Evolutionary conservation across 768 basidiomycete species (phyloP), one percentile per base, ranked within the genome.

Genomic region (Boletus subparvulus): DNA sequence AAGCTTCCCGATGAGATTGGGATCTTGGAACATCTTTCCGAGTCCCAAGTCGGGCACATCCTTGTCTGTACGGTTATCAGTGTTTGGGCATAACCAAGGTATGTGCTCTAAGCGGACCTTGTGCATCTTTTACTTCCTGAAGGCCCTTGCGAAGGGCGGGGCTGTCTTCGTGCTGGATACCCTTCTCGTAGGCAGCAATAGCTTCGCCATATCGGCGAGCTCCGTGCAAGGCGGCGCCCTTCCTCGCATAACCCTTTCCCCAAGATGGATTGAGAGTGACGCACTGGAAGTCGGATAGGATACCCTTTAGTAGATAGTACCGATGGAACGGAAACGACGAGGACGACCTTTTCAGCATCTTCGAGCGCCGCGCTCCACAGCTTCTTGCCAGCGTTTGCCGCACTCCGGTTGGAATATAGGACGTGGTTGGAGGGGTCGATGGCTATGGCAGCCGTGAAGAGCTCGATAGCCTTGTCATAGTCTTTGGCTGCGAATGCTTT

Each of bases 401-500:
- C 95, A 65, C 92, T 94, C 55, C 95, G 81, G 70, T 98, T 98
- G 16, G 94, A 96, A 75, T 83, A 97, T 10, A 97, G 77, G 51
- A 98, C 94, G 72, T 90, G 88, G 69, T 96, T 96, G 37, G 77
- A 78, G 3, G 88, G 78, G 74, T 97, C 94, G 63, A 95, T 65
- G 46, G 80, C 84, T 68, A 98, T 90, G 19, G 91, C 95, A 66
- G 92, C 81, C 5, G 84, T 79, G 74, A 92, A 93, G 47, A 89
- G 76, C 67, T 88, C 82, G 77, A 92, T 90, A 8, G 95, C 94
- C 65, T 81, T 85, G 76, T 92, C 87, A 75, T 91, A 97, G 65
- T 97, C 84, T 71, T 94, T 97, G 53, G 92, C 92, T 39, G 90
- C 80, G 75, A 98, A 98, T 21, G 95, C 94, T 69, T 94, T 94